Conservation (phyloP, 352 stramenopile genomes). For the Globisporangium lucens region DNA sequence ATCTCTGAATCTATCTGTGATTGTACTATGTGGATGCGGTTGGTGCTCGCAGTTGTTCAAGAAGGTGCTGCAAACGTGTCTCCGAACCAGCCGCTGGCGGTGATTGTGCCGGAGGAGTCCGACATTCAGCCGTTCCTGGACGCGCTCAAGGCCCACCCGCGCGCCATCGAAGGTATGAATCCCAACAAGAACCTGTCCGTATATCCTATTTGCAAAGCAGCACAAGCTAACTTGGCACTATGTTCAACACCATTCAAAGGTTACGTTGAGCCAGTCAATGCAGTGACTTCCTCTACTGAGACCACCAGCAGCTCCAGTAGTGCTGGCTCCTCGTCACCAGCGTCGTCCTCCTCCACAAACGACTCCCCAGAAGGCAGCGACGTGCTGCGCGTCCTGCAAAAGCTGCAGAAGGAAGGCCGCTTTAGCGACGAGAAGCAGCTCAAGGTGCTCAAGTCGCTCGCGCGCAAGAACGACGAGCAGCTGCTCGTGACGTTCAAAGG, state of each 20-base stretch:
- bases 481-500: conserved; percentile 78
- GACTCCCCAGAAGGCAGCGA: conserved; percentile 42
- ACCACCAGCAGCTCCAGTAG: not conserved
- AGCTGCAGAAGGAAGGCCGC: conserved; percentile 77
- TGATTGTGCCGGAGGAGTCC: conserved; percentile 66
- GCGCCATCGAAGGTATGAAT: conserved; percentile 57
- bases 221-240: not conserved
- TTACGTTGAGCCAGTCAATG: conserved; percentile 24
- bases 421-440: conserved; percentile 63
- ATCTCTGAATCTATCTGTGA: not conserved
- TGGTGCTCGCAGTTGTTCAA: conserved; percentile 47
- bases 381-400: conserved; percentile 69
- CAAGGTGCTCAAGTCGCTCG: conserved; percentile 83
- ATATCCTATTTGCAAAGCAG: not conserved
- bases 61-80: conserved; percentile 51
- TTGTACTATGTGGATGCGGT: not conserved
- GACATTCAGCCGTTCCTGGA: conserved; percentile 65
- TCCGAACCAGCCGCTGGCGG: conserved; percentile 64
- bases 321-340: conserved; percentile 3
- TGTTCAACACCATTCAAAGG: conserved; percentile 18
- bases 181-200: not conserved
- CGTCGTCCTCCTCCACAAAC: conserved; percentile 14
- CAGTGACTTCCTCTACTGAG: conserved; percentile 14
- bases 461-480: conserved; percentile 77
- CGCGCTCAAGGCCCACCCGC: conserved; percentile 49